phyloP scores from a whole-genome alignment of 2,329 filamentous ascomycete species.

The Xylariaceae sp. region DNA sequence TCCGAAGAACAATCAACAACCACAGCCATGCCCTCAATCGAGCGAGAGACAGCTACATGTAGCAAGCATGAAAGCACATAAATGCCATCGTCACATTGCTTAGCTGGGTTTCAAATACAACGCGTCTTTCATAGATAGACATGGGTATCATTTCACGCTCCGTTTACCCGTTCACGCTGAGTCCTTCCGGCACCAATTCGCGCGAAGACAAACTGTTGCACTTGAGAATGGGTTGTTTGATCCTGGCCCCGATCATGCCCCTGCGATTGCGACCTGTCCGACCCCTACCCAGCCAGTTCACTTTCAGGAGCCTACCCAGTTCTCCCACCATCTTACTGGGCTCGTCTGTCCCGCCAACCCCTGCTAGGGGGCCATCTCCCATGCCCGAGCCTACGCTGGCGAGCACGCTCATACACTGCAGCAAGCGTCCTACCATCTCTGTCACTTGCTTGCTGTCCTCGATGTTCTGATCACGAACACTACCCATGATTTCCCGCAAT shows the following conservation, averaged over 20 bases:
- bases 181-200: slow-evolving; percentile 26
- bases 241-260: slow-evolving; percentile 73
- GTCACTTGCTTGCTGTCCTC: slow-evolving; percentile 76
- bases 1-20: neutral
- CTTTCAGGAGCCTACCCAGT: slow-evolving; percentile 79
- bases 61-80: neutral
- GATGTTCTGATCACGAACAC: slow-evolving; percentile 53
- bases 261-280: slow-evolving; percentile 82
- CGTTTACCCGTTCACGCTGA: slow-evolving; percentile 25
- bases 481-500: slow-evolving; percentile 26
- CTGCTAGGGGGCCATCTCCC: slow-evolving; percentile 49
- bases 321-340: slow-evolving; percentile 75
- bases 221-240: slow-evolving; percentile 40
- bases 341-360: slow-evolving; percentile 54
- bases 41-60: neutral
- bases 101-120: neutral
- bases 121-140: neutral
- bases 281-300: slow-evolving; percentile 93
- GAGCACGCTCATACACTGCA: slow-evolving; percentile 92
- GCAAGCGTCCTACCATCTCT: slow-evolving; percentile 89
- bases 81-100: neutral
- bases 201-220: slow-evolving; percentile 19
- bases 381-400: slow-evolving; percentile 60
- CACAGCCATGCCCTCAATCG: neutral
- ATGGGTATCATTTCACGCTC: slow-evolving; percentile 7